Conservation (phyloP, 257 asterid species). For the Gentiana macrophylla region DNA sequence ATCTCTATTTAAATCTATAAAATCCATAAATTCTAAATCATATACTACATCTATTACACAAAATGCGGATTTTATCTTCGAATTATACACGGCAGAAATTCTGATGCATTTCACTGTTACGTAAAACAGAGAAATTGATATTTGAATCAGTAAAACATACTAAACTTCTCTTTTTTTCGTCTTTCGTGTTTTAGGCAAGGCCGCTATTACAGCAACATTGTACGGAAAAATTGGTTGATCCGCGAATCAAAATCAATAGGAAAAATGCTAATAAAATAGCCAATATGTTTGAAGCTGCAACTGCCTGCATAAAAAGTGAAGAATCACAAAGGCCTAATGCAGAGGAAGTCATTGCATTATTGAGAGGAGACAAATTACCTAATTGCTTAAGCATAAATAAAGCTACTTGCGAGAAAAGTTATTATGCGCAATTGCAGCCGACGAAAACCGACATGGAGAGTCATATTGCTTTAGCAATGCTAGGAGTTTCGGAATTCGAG, state of each 20-base stretch:
- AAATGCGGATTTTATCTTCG: no score
- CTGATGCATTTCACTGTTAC: no score
- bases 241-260: constrained; percentile 17
- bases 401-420: neutral
- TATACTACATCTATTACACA: neutral
- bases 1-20: neutral
- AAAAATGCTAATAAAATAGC: constrained; percentile 27
- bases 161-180: neutral
- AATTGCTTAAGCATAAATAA: constrained; percentile 9
- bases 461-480: constrained; percentile 89
- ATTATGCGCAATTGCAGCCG: constrained; percentile 33
- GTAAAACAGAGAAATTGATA: no score
- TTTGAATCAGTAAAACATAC: neutral
- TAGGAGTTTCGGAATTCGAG: constrained; percentile 64
- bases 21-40: neutral
- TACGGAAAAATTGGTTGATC: constrained; percentile 40
- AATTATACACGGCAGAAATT: no score
- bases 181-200: constrained; percentile 36
- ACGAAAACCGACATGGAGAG: constrained; percentile 66
- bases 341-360: constrained; percentile 31
- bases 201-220: constrained; percentile 44
- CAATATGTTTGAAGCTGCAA: constrained; percentile 44
- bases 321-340: constrained; percentile 49
- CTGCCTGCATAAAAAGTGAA: constrained; percentile 43
- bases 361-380: constrained; percentile 31